Evolutionary conservation across 2,329 filamentous ascomycete genomes (phyloP), one percentile per base, ranked within the genome.

Genomic region (Fusarium sp.): DNA sequence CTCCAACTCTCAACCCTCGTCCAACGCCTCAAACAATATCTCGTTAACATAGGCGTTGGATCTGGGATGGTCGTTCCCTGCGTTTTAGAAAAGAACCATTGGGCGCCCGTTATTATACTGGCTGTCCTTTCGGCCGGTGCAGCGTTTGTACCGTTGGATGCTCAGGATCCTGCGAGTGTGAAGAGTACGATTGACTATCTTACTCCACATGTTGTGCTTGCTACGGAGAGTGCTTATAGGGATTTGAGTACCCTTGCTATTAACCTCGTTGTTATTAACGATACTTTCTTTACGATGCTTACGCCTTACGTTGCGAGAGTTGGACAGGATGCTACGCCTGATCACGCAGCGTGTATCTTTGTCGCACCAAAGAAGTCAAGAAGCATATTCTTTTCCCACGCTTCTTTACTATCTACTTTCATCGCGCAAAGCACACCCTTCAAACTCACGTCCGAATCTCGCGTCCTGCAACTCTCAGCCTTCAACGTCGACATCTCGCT

Each of bases 101-200:
- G 91, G 76, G 84, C 92, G 0, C 90, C 93, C 49, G 81, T 93
- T 41, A 85, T 89, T 9, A 90, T 94, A 64, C 82, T 94, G 21
- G 90, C 91, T 1, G 84, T 90, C 3, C 80, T 93, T 44, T 91
- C 92, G 71, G 79, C 84, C 6, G 85, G 85, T 14, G 85, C 82
- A 2, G 81, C 81, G n/a, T 82, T 87, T 42, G 83, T 85, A 0
- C 82, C 84, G 1, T 77, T 88, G 28, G 85, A 87, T 44, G 79
- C 78, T 4, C 80, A 83, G 18, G 81, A 85, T 25, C 76, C 80
- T 21, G 72, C 77, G 51, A 79, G 81, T 28, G 81, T 82, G 23
- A 78, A 80, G 31, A 79, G 80, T 9, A 80, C 84, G 4, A 80
- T 84, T 31, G 79, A 81, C 41, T 77, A 81, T 16, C 79, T 85